Conservation (phyloP, 495 filamentous ascomycete genomes). For the Halenospora varia region DNA sequence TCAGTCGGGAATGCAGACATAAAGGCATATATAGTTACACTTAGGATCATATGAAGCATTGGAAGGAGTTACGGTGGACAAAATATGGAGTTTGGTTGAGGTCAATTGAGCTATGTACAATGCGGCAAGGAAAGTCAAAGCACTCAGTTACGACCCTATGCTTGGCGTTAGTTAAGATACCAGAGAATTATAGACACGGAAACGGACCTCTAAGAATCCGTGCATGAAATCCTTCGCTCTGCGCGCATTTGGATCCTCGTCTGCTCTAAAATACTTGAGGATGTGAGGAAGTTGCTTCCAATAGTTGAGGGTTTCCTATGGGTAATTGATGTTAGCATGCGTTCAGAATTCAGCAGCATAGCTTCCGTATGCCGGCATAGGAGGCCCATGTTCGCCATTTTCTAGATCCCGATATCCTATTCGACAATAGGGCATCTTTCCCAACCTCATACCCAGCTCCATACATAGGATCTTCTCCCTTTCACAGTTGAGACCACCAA, state of each 20-base stretch:
- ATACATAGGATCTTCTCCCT: too few species aligned
- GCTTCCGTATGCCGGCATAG: too few species aligned
- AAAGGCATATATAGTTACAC: background rate
- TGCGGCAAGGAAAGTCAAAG: conserved; percentile 16
- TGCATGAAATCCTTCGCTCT: conserved; percentile 85
- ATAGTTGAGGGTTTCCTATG: conserved; percentile 94
- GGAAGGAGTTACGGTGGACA: conserved; percentile 17
- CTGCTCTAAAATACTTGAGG: conserved; percentile 92
- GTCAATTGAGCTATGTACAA: conserved; percentile 26
- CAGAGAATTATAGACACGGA: background rate
- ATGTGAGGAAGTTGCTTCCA: conserved; percentile 97
- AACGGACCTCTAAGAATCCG: conserved; percentile 74
- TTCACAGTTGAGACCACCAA: too few species aligned
- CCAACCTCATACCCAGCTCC: too few species aligned
- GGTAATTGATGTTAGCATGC: conserved; percentile 3
- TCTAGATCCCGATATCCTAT: too few species aligned
- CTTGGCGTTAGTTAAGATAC: conserved; percentile 14
- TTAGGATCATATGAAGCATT: conserved; percentile 11
- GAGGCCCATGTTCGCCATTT: too few species aligned
- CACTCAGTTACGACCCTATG: conserved; percentile 33
- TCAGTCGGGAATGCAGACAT: conserved; percentile 5
- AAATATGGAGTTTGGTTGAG: conserved; percentile 16
- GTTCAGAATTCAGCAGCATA: background rate
- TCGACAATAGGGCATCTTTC: too few species aligned
- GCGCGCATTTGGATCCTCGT: conserved; percentile 75